Evolutionary conservation across 2,329 filamentous ascomycete genomes (phyloP).

Genomic region (Aspergillus tamarii): DNA sequence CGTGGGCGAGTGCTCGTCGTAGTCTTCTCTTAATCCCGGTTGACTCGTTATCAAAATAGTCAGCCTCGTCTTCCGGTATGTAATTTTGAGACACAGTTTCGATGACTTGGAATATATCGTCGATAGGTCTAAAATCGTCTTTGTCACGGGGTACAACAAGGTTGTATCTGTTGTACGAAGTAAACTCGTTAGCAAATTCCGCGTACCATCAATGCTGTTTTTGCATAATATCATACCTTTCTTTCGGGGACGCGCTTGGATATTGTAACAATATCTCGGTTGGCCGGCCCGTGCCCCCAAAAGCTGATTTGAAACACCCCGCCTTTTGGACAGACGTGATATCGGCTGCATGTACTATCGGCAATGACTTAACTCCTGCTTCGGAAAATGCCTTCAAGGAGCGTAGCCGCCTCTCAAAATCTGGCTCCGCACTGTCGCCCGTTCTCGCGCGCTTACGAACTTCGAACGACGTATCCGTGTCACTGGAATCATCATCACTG

Average conservation of each 20-base stretch:
- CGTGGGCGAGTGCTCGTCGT: slow-evolving; percentile 71
- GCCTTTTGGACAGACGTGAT: slow-evolving; percentile 49
- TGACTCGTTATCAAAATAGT: slow-evolving; percentile 70
- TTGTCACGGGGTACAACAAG: slow-evolving; percentile 78
- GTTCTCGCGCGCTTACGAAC: slow-evolving; percentile 47
- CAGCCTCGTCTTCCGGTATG: slow-evolving; percentile 69
- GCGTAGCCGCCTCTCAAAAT: slow-evolving; percentile 48
- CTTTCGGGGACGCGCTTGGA: slow-evolving; percentile 71
- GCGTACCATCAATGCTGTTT: neutral
- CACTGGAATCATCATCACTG: slow-evolving; percentile 47
- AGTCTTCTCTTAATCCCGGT: slow-evolving; percentile 76
- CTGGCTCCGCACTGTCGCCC: slow-evolving; percentile 46
- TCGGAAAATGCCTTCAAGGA: slow-evolving; percentile 50
- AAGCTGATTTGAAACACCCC: slow-evolving; percentile 57
- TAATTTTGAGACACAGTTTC: slow-evolving; percentile 75
- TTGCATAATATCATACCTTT: slow-evolving; percentile 56
- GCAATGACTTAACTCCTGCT: slow-evolving; percentile 38
- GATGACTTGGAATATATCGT: slow-evolving; percentile 72
- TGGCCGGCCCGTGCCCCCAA: slow-evolving; percentile 48
- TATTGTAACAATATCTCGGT: slow-evolving; percentile 74
- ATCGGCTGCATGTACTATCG: slow-evolving; percentile 54
- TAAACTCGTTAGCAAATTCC: slow-evolving; percentile 26
- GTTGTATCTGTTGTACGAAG: slow-evolving; percentile 59
- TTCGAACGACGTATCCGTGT: slow-evolving; percentile 46
- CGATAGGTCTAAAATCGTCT: slow-evolving; percentile 68